Evolutionary conservation across 176 grass and related monocot genomes (phyloP).

Genomic region (Aegilops speltoides): DNA sequence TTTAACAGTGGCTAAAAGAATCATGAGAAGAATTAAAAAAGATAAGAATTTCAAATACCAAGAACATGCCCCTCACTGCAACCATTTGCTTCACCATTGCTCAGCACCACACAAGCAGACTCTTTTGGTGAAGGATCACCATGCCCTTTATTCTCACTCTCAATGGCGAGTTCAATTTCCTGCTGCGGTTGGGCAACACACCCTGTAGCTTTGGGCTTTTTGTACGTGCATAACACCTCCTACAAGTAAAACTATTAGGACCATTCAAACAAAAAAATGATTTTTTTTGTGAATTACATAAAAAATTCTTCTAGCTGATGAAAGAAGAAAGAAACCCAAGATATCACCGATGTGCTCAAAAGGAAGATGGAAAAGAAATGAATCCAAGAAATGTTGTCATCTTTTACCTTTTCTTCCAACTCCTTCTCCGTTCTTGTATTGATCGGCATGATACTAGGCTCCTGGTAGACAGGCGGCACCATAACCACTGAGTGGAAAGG

Average conservation of each 20-base stretch:
- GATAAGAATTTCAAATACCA: conserved; percentile 1
- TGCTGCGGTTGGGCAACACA: not conserved
- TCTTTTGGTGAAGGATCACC: not conserved
- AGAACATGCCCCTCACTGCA: not conserved
- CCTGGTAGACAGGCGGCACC: conserved; percentile 6
- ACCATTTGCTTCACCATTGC: conserved; percentile 8
- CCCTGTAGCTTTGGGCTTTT: conserved; percentile 19
- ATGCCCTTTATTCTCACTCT: not conserved
- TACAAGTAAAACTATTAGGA: conserved; percentile 11
- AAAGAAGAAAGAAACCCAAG: not conserved
- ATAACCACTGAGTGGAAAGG: not conserved
- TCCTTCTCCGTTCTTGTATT: not conserved
- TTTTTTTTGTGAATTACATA: not conserved
- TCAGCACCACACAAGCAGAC: conserved; percentile 13
- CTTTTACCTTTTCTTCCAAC: conserved; percentile 19
- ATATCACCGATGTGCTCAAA: not conserved
- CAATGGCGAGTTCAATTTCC: not conserved
- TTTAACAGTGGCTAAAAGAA: not conserved
- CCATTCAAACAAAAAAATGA: not conserved
- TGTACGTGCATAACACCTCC: conserved; percentile 9
- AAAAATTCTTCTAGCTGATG: not conserved
- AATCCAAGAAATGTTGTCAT: not conserved
- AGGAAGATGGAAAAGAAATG: not conserved
- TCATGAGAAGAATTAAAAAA: not conserved
- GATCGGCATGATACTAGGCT: not conserved